Conservation (phyloP, 345 rosid genomes). For the Tarenaya hassleriana region DNA sequence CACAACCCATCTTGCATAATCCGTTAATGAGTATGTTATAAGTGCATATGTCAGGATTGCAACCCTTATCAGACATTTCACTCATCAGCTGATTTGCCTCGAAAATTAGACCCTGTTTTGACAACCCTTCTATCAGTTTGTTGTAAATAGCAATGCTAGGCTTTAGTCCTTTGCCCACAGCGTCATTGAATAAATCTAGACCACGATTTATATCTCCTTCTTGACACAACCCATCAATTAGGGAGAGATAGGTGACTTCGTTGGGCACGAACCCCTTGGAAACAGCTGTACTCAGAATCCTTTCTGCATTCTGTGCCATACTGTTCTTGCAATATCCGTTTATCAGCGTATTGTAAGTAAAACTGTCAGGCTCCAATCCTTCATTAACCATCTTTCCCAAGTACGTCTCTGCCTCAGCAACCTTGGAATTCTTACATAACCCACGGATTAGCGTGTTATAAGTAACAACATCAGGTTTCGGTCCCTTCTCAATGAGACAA, state of each 20-base stretch:
- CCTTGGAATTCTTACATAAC: slow-evolving; percentile 56
- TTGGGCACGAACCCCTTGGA: slow-evolving; percentile 80
- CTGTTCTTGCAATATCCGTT: slow-evolving; percentile 70
- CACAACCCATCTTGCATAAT: slow-evolving; percentile 83
- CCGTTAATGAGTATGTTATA: slow-evolving; percentile 78
- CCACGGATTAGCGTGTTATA: slow-evolving; percentile 79
- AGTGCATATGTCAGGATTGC: slow-evolving; percentile 64
- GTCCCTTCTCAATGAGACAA: slow-evolving; percentile 43
- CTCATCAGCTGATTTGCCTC: slow-evolving; percentile 64
- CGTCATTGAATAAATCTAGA: slow-evolving; percentile 54
- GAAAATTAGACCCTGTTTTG: slow-evolving; percentile 61
- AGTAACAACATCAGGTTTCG: slow-evolving; percentile 69
- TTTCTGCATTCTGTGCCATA: slow-evolving; percentile 59
- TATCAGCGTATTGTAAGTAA: slow-evolving; percentile 65
- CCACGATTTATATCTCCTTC: slow-evolving; percentile 66
- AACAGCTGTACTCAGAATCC: slow-evolving; percentile 53
- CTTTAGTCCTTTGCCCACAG: slow-evolving; percentile 49
- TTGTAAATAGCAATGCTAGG: slow-evolving; percentile 59
- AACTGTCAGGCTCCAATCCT: slow-evolving; percentile 73
- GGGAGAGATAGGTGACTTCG: slow-evolving; percentile 66
- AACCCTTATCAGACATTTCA: slow-evolving; percentile 61
- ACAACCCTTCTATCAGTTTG: slow-evolving; percentile 69
- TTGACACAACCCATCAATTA: slow-evolving; percentile 63
- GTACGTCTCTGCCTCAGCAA: slow-evolving; percentile 63
- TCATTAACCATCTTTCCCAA: slow-evolving; percentile 73